Percentiles rank a stretch among this genome's conserved stretches.
Conservation (phyloP, 2,329 filamentous ascomycete genomes). For the Phaeosphaeriaceae sp. region DNA sequence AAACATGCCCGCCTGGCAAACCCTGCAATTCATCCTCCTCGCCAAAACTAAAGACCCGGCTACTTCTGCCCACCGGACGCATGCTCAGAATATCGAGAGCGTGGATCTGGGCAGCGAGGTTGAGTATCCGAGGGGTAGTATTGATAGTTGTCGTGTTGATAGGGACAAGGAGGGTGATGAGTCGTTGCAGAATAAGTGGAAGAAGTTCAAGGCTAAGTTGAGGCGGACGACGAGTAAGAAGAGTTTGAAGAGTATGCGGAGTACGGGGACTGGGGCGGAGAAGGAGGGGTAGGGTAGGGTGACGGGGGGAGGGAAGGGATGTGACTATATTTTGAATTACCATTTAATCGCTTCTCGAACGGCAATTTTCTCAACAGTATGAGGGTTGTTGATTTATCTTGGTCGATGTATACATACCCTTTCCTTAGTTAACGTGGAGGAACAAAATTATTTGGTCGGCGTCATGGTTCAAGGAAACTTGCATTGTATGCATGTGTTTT, state of each 20-base stretch:
- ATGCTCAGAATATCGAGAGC: constrained; percentile 25
- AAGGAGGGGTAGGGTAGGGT: neutral
- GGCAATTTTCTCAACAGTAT: too few relatives aligned
- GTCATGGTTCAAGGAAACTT: too few relatives aligned
- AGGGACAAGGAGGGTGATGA: constrained; percentile 18
- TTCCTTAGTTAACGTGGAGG: too few relatives aligned
- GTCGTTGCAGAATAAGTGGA: constrained; percentile 41
- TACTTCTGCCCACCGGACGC: constrained; percentile 1
- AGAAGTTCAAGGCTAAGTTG: constrained; percentile 44
- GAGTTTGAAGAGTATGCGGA: constrained; percentile 38
- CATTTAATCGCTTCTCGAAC: neutral
- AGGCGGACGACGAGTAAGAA: constrained; percentile 43
- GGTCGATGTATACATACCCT: too few relatives aligned
- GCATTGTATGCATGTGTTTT: too few relatives aligned
- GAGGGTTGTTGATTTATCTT: too few relatives aligned
- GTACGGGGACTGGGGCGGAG: neutral
- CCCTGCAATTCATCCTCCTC: constrained; percentile 42
- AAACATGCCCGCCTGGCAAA: constrained; percentile 45
- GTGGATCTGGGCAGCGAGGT: constrained; percentile 33
- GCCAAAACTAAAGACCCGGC: constrained; percentile 21
- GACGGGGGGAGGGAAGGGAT: too few relatives aligned
- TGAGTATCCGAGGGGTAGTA: constrained; percentile 23
- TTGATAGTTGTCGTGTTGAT: constrained; percentile 26
- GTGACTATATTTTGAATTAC: neutral
- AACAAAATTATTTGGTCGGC: too few relatives aligned